phyloP scores from a whole-genome alignment of 2,329 filamentous ascomycete species.

The Helotiales sp. region DNA sequence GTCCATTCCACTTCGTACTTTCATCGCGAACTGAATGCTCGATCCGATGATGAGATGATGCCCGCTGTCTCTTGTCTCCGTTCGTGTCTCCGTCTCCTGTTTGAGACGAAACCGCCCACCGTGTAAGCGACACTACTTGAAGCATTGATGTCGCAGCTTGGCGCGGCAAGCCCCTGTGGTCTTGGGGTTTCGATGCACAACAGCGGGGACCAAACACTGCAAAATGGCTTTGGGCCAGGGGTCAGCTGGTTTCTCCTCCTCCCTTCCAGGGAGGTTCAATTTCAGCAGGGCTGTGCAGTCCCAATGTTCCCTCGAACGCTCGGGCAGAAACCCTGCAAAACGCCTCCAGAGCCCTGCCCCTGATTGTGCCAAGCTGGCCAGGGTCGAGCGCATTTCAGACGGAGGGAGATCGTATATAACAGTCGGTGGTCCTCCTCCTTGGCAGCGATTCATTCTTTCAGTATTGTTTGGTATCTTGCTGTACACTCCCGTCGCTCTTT shows the following conservation, averaged over 20 bases:
- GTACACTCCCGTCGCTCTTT: slow-evolving; percentile 18
- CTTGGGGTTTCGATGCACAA: slow-evolving; percentile 7
- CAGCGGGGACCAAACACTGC: not conserved
- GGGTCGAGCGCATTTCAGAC: slow-evolving; percentile 6
- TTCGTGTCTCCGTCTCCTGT: not conserved
- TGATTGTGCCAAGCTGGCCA: slow-evolving; percentile 1
- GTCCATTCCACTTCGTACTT: not conserved
- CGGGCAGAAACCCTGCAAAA: not conserved
- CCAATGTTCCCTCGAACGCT: slow-evolving; percentile 5
- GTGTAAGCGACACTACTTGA: slow-evolving; percentile 26
- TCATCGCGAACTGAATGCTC: not conserved
- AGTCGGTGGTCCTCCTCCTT: slow-evolving; percentile 5
- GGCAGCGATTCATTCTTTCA: slow-evolving; percentile 7
- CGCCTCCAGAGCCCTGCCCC: not conserved
- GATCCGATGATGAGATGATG: slow-evolving; percentile 25
- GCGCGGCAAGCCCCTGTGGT: slow-evolving; percentile 8
- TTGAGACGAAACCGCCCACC: slow-evolving; percentile 23
- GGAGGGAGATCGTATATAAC: slow-evolving; percentile 14
- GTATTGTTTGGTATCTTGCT: slow-evolving; percentile 14
- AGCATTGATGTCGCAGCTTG: slow-evolving; percentile 27
- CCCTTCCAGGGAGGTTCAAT: slow-evolving; percentile 6
- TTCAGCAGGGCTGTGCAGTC: slow-evolving; percentile 9
- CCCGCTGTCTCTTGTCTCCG: not conserved
- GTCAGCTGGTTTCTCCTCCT: not conserved
- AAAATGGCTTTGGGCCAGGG: not conserved